A percentile compares a stretch with the other conserved stretches of the same genome.
These are phyloP conservation scores for Rubus idaeus DNA, from an alignment of 306 rosid species.

Conservation along the genomic window DNA sequence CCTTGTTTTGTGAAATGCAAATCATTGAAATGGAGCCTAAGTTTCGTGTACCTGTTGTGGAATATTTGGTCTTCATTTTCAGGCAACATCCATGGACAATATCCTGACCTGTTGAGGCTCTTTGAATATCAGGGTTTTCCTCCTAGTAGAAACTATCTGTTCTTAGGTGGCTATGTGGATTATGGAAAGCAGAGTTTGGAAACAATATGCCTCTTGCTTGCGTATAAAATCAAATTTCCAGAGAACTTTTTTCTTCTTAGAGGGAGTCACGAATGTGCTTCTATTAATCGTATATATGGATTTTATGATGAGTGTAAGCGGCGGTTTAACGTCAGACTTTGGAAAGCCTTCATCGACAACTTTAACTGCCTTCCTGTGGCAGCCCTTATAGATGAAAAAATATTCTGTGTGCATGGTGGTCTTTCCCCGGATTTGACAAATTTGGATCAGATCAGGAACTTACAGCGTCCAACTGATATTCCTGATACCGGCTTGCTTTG, in stretches of 20 bases:
- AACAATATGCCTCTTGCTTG: conserved; percentile 91
- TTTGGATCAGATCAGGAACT: conserved; percentile 70
- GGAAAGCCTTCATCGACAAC: conserved; percentile 81
- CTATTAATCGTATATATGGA: conserved; percentile 86
- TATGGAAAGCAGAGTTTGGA: conserved; percentile 94
- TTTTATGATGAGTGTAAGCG: conserved; percentile 94
- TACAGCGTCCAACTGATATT: conserved; percentile 65
- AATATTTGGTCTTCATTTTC: conserved; percentile 9
- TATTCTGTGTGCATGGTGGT: conserved; percentile 97
- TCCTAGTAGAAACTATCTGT: conserved; percentile 75
- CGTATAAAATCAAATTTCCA: conserved; percentile 83
- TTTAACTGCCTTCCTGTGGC: conserved; percentile 95
- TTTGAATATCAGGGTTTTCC: conserved; percentile 94
- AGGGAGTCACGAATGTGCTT: conserved; percentile 94
- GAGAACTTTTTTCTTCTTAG: conserved; percentile 89
- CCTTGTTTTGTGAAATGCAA: no score
- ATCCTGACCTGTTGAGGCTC: conserved; percentile 80
- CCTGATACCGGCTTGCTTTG: conserved; percentile 87
- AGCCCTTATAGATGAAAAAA: conserved; percentile 84
- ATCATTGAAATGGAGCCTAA: no score
- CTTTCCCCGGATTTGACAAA: conserved; percentile 80
- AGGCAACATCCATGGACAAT: conserved; percentile 96
- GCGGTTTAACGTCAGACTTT: conserved; percentile 89
- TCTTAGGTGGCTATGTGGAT: conserved; percentile 92
- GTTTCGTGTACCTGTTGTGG: no score